A percentile compares a stretch with the other conserved stretches of the same genome.
Evolutionary conservation across 768 basidiomycete species (phyloP).

Genomic region (Psilocybe subaeruginosa): DNA sequence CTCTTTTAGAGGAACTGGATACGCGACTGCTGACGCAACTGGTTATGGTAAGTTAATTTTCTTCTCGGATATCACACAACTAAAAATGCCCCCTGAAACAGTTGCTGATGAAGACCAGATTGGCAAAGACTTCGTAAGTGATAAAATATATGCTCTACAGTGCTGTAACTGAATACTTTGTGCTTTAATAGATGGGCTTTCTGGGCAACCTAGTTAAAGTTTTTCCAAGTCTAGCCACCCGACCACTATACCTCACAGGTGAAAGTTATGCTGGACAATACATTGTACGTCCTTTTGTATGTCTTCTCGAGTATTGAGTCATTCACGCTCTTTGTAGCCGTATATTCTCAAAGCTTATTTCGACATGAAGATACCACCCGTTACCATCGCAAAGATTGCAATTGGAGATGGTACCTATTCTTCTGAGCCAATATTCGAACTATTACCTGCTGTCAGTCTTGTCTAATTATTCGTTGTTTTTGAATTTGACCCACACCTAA

Average conservation of each 20-base stretch:
- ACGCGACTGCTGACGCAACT: conserved; percentile 60
- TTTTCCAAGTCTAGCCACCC: conserved; percentile 67
- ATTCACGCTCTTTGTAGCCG: conserved; percentile 45
- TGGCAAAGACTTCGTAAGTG: conserved; percentile 55
- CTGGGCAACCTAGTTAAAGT: conserved; percentile 72
- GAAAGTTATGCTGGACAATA: conserved; percentile 80
- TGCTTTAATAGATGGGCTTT: conserved; percentile 61
- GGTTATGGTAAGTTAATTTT: conserved; percentile 55
- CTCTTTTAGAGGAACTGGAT: conserved; percentile 51
- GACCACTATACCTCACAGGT: conserved; percentile 70
- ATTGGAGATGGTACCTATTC: conserved; percentile 72
- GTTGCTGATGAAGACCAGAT: conserved; percentile 70
- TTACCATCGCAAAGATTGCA: conserved; percentile 66
- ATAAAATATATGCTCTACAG: neutral
- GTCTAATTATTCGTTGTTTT: neutral
- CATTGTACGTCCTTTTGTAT: conserved; percentile 48
- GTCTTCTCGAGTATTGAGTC: neutral
- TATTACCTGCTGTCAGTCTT: conserved; percentile 55
- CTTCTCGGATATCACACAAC: neutral
- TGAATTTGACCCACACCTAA: neutral
- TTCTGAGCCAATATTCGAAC: conserved; percentile 49
- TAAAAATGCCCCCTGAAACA: conserved; percentile 16
- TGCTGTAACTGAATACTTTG: too few species aligned
- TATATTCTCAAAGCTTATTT: conserved; percentile 80
- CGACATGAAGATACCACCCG: conserved; percentile 61